Evolutionary conservation across 305 asterid species (phyloP).

Genomic region (Rubia peregrina): DNA sequence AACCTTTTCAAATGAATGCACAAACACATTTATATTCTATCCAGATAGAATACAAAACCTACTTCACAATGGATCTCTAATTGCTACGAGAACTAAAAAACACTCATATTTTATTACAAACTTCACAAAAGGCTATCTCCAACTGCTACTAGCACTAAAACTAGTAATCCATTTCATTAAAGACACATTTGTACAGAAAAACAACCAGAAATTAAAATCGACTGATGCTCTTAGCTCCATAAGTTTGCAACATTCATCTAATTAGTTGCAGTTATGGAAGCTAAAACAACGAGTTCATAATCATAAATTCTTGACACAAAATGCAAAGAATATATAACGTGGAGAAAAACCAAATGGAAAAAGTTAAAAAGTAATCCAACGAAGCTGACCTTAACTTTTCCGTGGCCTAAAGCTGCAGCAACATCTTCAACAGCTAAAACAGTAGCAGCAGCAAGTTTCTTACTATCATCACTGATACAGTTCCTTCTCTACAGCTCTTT

Average conservation of each 20-base stretch:
- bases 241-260: neutral
- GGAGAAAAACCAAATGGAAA: neutral
- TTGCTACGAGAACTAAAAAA: too few species aligned
- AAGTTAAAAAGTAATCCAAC: slow-evolving; percentile 9
- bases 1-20: neutral
- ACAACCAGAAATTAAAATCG: neutral
- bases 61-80: too few species aligned
- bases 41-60: too few species aligned
- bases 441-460: slow-evolving; percentile 81
- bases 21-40: too few species aligned
- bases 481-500: slow-evolving; percentile 27
- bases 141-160: too few species aligned
- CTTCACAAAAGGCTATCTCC: too few species aligned
- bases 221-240: neutral
- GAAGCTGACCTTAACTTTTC: slow-evolving; percentile 64
- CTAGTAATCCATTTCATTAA: too few species aligned
- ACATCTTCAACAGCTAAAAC: slow-evolving; percentile 77
- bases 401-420: slow-evolving; percentile 51
- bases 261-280: neutral
- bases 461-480: slow-evolving; percentile 48
- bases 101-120: too few species aligned
- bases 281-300: too few species aligned
- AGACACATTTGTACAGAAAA: too few species aligned
- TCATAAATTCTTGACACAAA: too few species aligned
- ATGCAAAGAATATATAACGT: neutral